Percentiles rank a stretch among this genome's conserved stretches.
phyloP scores from a whole-genome alignment of 2,329 filamentous ascomycete species.

The Apiospora saccharicola region DNA sequence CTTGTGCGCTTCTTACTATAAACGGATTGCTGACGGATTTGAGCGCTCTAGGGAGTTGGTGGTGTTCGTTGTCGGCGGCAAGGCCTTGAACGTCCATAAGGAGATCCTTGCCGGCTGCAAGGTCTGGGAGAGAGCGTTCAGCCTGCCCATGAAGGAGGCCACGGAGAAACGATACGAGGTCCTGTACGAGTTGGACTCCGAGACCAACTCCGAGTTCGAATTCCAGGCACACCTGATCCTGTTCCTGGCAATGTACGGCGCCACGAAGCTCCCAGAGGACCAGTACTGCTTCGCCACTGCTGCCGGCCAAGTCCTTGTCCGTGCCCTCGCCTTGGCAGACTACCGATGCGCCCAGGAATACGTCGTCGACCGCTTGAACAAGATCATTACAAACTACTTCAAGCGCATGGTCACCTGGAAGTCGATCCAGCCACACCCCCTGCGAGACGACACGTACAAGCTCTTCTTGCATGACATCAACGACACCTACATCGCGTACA shows the following conservation, averaged over 20 bases:
- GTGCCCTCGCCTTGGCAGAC: slow-evolving; percentile 10
- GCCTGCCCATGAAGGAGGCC: not conserved
- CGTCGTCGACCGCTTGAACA: not conserved
- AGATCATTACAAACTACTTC: not conserved
- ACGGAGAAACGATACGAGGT: not conserved
- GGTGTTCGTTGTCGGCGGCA: not conserved
- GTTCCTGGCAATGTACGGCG: slow-evolving; percentile 18
- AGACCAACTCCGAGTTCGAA: not conserved
- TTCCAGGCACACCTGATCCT: slow-evolving; percentile 16
- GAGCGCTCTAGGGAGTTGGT: not conserved
- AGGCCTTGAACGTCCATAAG: not conserved
- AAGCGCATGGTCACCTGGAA: slow-evolving; percentile 12
- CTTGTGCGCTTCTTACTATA: not conserved
- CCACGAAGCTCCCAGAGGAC: not conserved
- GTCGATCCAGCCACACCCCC: too few species aligned
- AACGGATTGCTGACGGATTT: not conserved
- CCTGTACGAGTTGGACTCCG: not conserved
- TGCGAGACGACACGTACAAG: not conserved
- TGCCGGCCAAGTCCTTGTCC: not conserved
- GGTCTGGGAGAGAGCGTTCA: not conserved
- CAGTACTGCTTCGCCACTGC: not conserved
- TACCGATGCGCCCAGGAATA: not conserved
- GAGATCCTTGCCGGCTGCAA: not conserved
- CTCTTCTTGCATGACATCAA: not conserved
- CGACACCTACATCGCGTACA: slow-evolving; percentile 18